Base-by-base conservation (phyloP, 306 rosid species). In the barrel medic (Medicago truncatula) region DNA sequence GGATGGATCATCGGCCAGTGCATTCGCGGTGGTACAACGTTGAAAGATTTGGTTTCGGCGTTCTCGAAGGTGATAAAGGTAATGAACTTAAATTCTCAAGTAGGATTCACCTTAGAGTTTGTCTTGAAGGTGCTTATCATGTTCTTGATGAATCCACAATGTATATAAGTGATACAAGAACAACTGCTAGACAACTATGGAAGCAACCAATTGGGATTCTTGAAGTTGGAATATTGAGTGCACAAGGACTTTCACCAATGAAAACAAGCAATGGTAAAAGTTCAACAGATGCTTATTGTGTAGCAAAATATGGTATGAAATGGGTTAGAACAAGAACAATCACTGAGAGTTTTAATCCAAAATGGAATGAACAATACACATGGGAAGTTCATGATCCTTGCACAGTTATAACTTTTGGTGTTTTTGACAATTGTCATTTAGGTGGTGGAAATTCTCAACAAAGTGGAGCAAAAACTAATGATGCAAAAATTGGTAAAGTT, bases 121-220 rank as follows among this genome's bases (percentile, higher is more conserved):
- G 93, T 62, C 93, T 92, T 54, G 97, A 92, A 25, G 97, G 97
- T 12, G 97, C 92, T 53, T 92, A 92, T 68, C 97, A 92, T 83
- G 97, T 92, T 5, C 74, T 92, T 4, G 97, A 92, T 75, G 97
- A 92, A 62, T 92, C 93, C 0, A 89, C 93, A 0, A 81, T 92
- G 93, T 89, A 89, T 69, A 83, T 92, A 9, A 92, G 97, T 77
- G 93, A 92, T 49, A 89, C 88, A 21, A 84, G 96, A 80, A 88
- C 97, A 49, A 89, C 97, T 10, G 90, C 93, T 8, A 79, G 87
- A 61, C 93, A 89, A 79, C 87, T 89, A 1, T 92, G 97, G 97
- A 92, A 92, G 84, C 91, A 92, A 18, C 96, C 93, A 9, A 78
- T 92, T 57, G 93, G 97, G 41, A 92, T 92, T 67, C 91, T 92